phyloP scores from a whole-genome alignment of 2,329 filamentous ascomycete genomes.

The Diaporthe aspalathi region DNA sequence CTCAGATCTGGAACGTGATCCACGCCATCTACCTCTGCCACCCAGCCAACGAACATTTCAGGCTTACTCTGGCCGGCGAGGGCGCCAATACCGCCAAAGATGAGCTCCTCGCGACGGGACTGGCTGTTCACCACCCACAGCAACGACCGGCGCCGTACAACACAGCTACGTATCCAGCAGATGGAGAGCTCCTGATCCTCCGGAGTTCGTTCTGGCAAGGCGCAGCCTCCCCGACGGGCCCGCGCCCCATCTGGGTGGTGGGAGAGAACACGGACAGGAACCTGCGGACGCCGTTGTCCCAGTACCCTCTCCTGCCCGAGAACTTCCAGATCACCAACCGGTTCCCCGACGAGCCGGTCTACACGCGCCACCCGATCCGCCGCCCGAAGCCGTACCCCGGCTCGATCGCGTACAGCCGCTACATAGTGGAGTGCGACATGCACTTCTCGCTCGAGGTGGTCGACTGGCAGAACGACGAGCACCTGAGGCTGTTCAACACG shows the following conservation, averaged over 20 bases:
- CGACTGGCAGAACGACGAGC: slow-evolving; percentile 71
- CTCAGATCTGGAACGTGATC: slow-evolving; percentile 59
- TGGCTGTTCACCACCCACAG: slow-evolving; percentile 48
- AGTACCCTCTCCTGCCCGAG: slow-evolving; percentile 55
- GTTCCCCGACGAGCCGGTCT: slow-evolving; percentile 57
- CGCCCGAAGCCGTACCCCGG: slow-evolving; percentile 76
- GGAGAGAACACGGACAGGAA: slow-evolving; percentile 48
- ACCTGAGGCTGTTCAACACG: slow-evolving; percentile 75
- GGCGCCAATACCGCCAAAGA: slow-evolving; percentile 49
- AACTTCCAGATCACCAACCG: slow-evolving; percentile 59
- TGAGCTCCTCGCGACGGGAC: slow-evolving; percentile 31
- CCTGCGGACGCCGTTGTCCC: slow-evolving; percentile 44
- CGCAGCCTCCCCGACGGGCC: slow-evolving; percentile 47
- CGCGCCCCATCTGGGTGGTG: slow-evolving; percentile 53
- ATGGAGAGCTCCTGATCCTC: slow-evolving; percentile 58
- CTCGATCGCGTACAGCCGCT: slow-evolving; percentile 77
- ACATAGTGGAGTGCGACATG: slow-evolving; percentile 77
- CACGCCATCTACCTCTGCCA: slow-evolving; percentile 57
- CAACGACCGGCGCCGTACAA: slow-evolving; percentile 47
- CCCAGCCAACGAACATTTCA: slow-evolving; percentile 57
- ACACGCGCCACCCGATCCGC: slow-evolving; percentile 69
- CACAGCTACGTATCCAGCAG: slow-evolving; percentile 22
- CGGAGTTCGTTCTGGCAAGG: slow-evolving; percentile 51
- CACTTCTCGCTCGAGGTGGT: slow-evolving; percentile 79
- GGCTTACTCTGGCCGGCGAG: slow-evolving; percentile 53